Percentiles rank a stretch among this genome's conserved stretches.
Conservation (phyloP, 257 asterid genomes). For the Primulina huaijiensis region DNA sequence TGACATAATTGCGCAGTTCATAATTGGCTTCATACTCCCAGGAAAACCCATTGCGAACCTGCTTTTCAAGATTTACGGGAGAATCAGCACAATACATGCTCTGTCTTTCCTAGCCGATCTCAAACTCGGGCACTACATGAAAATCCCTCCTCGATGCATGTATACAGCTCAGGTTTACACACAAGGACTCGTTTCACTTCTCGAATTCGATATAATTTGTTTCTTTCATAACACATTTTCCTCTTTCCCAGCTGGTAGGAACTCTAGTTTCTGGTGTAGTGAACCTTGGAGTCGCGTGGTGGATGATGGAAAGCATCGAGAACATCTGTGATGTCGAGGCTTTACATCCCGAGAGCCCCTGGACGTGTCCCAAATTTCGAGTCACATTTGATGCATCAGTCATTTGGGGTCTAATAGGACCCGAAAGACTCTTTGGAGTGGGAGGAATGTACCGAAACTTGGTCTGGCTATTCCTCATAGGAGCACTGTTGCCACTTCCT, state of each 20-base stretch:
- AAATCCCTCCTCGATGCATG: conserved; percentile 93
- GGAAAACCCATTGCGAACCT: conserved; percentile 92
- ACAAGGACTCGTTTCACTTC: conserved; percentile 1
- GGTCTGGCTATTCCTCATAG: conserved; percentile 82
- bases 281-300: conserved; percentile 83
- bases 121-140: conserved; percentile 95
- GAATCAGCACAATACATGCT: conserved; percentile 82
- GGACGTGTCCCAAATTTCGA: conserved; percentile 90
- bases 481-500: conserved; percentile 83
- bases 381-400: conserved; percentile 83
- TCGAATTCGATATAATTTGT: neutral
- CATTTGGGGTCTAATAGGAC: conserved; percentile 89
- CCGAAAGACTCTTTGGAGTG: conserved; percentile 65
- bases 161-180: conserved; percentile 69
- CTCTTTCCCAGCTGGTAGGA: conserved; percentile 50
- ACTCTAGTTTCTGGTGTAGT: conserved; percentile 70
- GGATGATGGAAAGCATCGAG: conserved; percentile 82
- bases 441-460: conserved; percentile 78
- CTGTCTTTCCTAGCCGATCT: conserved; percentile 89
- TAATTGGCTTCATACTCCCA: conserved; percentile 77
- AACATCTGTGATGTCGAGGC: conserved; percentile 77
- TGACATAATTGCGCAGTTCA: conserved; percentile 90
- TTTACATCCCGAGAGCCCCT: conserved; percentile 78
- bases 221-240: neutral
- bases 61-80: conserved; percentile 91